Evolutionary conservation across 768 basidiomycete genomes (phyloP), one percentile per base, ranked within the genome.

Genomic region (Kwoniella dejecticola): DNA sequence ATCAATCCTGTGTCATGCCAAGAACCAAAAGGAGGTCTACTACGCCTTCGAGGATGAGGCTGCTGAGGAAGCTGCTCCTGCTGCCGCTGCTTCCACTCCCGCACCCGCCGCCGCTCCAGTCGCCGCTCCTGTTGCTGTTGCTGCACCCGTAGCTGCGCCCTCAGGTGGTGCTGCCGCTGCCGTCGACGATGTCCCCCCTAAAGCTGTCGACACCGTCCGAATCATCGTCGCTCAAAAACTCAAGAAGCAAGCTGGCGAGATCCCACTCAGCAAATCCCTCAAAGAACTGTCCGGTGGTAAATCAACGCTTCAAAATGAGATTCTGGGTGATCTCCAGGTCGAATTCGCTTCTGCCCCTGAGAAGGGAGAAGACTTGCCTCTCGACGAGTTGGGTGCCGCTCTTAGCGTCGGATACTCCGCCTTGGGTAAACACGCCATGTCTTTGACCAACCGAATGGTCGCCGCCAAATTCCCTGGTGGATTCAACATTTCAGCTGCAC

Each of bases 251-350:
- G 83, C 93, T 27, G 85, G 88, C 49, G 96, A 98, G 72, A 83
- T 98, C 57, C 90, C 93, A 4, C 82, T 93, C 6, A 84, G 86
- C 63, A 99, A 99, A 80, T 89, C 92, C 0, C 93, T 99, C 83
- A 98, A 99, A 80, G 96, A 99, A 72, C 88, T 99, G 57, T 94
- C 96, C 46, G 92, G 92, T 27, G 96, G 96, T 67, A 99, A 99
- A 81, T 98, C 95, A 17, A 99, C 96, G 0, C 83, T 99, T 61
- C 96, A 98, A 81, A 99, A 99, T 78, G 96, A 99, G 79, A 97
- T 99, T 64, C 82, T 99, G 44, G 96, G 96, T 47, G 96, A 98
- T 76, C 84, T 99, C 38, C 93, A 96, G 75, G 86, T 91, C 71
- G 96, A 99, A 78, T 99, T 99, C 78, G 72, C 87, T 3, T 90